Base-by-base conservation (phyloP, 163 green algal genomes). In the Prototheca stagnorum region DNA sequence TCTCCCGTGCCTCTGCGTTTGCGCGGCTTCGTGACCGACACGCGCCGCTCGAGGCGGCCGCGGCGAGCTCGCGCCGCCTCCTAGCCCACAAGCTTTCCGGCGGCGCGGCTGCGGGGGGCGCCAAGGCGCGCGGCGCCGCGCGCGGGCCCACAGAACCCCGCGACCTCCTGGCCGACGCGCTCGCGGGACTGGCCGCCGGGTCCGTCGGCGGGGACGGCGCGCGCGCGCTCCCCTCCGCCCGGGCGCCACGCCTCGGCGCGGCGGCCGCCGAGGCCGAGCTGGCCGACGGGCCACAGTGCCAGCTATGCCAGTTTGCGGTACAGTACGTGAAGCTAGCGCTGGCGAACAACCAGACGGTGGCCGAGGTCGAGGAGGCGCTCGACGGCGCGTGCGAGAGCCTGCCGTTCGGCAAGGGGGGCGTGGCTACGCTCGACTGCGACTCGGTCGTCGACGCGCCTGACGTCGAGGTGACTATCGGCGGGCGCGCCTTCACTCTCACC, bases 401-500 rank as follows among this genome's bases (percentile, higher is more conserved):
- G 40, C 44, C 58, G 31, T 58, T 75, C 42, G 48, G 65, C 19
- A 47, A 39, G 39, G 60, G 58, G 36, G 62, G 59, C 34, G 36
- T 61, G 39, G 33, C 45, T 1, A 16, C 83, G 31, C 76, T 98
- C 19, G 73, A 94, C 54, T 98, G 89, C 65, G 57, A 63, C 22
- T 57, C 66, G 27, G 49, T 97, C n/a, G 22, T 49, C 25, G 33
- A 36, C 3, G 75, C 97, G 75, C 90, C 90, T 17, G 53, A 75
- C 40, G 54, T 99, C 16, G 49, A 54, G 41, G 82, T 99, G 56
- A 79, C 50, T 24, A 84, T 99, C 34, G 68, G 39, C 5, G 87
- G 85, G 57, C 62, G 70, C 49, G 53, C 74, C 3, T 94, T 93
- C 40, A 40, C 45, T 5, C 71, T 99, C 2, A 72, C 58, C 1